Evolutionary conservation across 1,284 basidiomycete genomes (phyloP), one percentile per base, ranked within the genome.

Genomic region (Cryptococcus sp.): DNA sequence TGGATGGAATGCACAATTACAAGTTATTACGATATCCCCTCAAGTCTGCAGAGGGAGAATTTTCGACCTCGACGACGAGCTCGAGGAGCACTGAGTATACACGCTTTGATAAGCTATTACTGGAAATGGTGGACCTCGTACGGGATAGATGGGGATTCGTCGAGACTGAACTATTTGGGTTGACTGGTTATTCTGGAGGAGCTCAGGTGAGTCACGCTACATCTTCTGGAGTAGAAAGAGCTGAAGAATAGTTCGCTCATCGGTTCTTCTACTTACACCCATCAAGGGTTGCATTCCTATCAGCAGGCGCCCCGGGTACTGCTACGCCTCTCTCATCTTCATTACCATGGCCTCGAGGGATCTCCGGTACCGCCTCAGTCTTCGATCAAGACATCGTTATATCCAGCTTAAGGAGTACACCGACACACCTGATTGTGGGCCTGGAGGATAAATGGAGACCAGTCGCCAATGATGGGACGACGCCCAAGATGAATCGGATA

Each of bases 221-320:
- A 34, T 34, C 32, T 34, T 16, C n/a, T n/a, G n/a, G n/a, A n/a
- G n/a, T n/a, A n/a, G n/a, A n/a, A n/a, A n/a, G n/a, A n/a, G 32
- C 32, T 34, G 32, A 34, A 9, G 16, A 9, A 34, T 56, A 61
- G 52, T 61, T 61, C 40, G 54, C 53, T 16, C 59, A 59, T 39
- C 54, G 59, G 23, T 61, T 61, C 56, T 45, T 61, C 34, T 61
- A 58, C 47, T 50, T 61, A 14, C 55, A 61, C 41, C 56, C 59
- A 2, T 54, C 58, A 16, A 43, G 50, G 2, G 22, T 61, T 13
- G 52, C 51, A n/a, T 40, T 50, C 18, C 49, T 55, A 13, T 55
- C 50, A 1, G 56, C 59, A 16, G 56, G 54, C 13, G 59, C 59
- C n/a, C 59, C 59, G 13, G 59, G 59, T 2, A 50, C 50, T 0